Evolutionary conservation across 1,139 yeast species (phyloP).

Genomic region (Pichia sp.): DNA sequence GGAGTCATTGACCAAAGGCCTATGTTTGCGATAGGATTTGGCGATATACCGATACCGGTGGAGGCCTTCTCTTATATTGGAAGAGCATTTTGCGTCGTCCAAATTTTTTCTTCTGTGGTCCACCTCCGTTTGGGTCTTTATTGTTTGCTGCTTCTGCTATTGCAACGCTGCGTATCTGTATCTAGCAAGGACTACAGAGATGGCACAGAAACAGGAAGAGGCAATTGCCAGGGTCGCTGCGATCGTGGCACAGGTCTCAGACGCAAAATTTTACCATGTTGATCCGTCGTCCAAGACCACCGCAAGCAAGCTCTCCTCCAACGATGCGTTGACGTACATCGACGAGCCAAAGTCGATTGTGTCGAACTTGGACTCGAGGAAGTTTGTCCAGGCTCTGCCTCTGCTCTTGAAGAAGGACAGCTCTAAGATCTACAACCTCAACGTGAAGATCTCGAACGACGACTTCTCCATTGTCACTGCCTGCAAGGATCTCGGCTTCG

Average conservation of each 20-base stretch:
- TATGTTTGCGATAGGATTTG: neutral
- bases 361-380: slow-evolving; percentile 50
- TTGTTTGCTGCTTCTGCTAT: neutral
- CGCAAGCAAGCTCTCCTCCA: slow-evolving; percentile 30
- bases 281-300: slow-evolving; percentile 16
- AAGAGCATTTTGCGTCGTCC: neutral
- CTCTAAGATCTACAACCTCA: slow-evolving; percentile 48
- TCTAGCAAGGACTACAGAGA: neutral
- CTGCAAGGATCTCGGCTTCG: slow-evolving; percentile 63
- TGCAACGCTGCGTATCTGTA: neutral
- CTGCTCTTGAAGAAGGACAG: slow-evolving; percentile 46
- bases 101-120: neutral
- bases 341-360: slow-evolving; percentile 42
- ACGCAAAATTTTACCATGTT: slow-evolving; percentile 23
- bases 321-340: slow-evolving; percentile 53
- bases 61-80: neutral
- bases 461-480: slow-evolving; percentile 68
- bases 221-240: slow-evolving; percentile 23
- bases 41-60: neutral
- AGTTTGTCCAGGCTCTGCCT: slow-evolving; percentile 53
- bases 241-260: slow-evolving; percentile 19
- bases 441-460: slow-evolving; percentile 50
- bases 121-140: neutral
- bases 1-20: slow-evolving; percentile 1
- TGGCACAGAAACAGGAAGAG: slow-evolving; percentile 16